Conservation (phyloP, 306 rosid species). For the Corylus americana region DNA sequence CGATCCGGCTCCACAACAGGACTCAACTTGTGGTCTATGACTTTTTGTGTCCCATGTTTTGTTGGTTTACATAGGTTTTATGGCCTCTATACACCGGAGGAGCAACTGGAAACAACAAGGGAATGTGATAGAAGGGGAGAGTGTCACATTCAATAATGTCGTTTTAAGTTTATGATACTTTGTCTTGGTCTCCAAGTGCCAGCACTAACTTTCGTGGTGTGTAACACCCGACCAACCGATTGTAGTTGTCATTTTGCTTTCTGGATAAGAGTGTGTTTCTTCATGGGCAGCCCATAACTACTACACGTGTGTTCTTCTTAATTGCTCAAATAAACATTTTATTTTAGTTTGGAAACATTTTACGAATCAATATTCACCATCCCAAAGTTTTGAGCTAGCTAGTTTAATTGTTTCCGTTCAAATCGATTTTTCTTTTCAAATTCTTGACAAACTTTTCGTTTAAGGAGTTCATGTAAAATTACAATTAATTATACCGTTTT, state of each 20-base stretch:
- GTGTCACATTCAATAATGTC: slow-evolving; percentile 14
- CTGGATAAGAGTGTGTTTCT: background rate
- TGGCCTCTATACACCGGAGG: background rate
- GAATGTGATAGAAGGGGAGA: background rate
- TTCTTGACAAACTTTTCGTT: no score
- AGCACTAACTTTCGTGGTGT: slow-evolving; percentile 5
- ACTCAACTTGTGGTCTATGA: slow-evolving; percentile 1
- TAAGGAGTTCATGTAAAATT: no score
- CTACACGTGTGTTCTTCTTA: background rate
- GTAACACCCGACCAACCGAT: background rate
- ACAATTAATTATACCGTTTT: no score
- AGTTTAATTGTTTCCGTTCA: no score
- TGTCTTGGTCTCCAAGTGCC: slow-evolving; percentile 21
- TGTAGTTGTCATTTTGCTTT: background rate
- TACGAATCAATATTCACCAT: no score
- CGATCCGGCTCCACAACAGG: slow-evolving; percentile 4
- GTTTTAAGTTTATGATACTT: slow-evolving; percentile 24
- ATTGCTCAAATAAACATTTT: background rate
- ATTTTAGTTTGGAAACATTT: background rate
- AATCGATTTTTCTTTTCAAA: no score
- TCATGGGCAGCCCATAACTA: background rate
- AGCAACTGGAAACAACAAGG: background rate
- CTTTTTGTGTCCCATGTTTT: background rate
- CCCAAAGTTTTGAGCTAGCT: no score
- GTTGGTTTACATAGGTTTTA: background rate